Base-by-base conservation (phyloP, 1,284 basidiomycete genomes). In the Ceraceosorus guamensis region DNA sequence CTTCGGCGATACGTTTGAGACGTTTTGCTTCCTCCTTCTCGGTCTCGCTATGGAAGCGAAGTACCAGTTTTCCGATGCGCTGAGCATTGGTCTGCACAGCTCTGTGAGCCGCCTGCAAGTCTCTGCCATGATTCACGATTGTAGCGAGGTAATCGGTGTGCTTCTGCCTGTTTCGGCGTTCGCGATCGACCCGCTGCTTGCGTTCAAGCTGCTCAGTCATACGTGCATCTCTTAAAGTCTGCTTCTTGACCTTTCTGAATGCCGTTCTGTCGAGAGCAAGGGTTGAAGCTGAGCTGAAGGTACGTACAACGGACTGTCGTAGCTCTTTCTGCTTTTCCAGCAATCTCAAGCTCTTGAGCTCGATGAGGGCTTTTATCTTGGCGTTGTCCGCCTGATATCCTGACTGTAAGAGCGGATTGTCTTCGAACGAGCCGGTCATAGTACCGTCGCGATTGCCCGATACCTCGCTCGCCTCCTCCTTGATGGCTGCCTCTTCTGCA, bases 1-100 rank as follows among this genome's bases (percentile, higher is more conserved):
- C 95, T 80, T 97, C 98, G 50, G 89, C 88, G 51, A 98, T 85
- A 60, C 91, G 82, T 79, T 98, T 95, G 66, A 98, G 88, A 39
- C 93, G 84, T 55, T 78, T 77, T 62, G 79, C 78, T 68, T 82
- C 80, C 63, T 82, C 80, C 66, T 78, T 79, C 63, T 82, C 80
- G n/a, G 78, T 78, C 48, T 81, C 79, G 45, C 71, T 71, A 60
- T 82, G 80, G 57, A 79, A 71, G 56, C 78, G 76, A 53, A 80
- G 74, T 63, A 82, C 78, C 14, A 73, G 60, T 43, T 77, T 76
- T 82, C 66, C 79, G 52, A 74, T 77, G 61, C 37, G 84, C 82
- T 45, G 78, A 71, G 56, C 84, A 14, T 70, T 65, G 1, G 63
- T 60, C 39, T 75, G 71, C 71, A 43, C 84, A 54, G 83, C 81